Conservation (phyloP, 768 basidiomycete genomes). For the Mycena floridula region DNA sequence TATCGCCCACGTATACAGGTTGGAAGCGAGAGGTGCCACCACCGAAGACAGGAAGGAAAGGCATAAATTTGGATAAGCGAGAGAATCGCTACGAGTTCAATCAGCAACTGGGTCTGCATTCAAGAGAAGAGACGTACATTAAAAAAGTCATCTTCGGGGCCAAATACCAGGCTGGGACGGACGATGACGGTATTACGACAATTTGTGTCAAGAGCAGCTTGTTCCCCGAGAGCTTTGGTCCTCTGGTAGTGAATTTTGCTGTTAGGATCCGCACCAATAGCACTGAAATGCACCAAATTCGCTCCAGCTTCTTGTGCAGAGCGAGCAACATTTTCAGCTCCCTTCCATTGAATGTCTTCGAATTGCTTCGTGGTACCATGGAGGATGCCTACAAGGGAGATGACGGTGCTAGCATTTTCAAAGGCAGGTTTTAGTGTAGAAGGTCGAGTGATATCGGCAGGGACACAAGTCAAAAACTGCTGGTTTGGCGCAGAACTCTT, state of each 20-base stretch:
- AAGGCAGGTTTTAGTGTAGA: constrained; percentile 43
- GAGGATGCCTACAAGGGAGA: constrained; percentile 69
- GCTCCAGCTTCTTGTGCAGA: constrained; percentile 47
- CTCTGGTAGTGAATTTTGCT: constrained; percentile 55
- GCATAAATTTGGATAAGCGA: constrained; percentile 49
- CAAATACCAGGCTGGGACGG: constrained; percentile 70
- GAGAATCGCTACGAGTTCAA: constrained; percentile 48
- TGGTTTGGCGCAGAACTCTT: constrained; percentile 23
- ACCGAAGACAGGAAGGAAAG: constrained; percentile 73
- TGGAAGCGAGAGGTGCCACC: constrained; percentile 65
- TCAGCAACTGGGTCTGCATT: background rate
- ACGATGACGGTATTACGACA: constrained; percentile 54
- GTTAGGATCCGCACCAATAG: constrained; percentile 62
- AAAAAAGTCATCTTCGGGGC: constrained; percentile 73
- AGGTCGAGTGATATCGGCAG: constrained; percentile 51
- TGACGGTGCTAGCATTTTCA: constrained; percentile 46
- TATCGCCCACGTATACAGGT: constrained; percentile 67
- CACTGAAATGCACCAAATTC: constrained; percentile 61
- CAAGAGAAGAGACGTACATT: constrained; percentile 34
- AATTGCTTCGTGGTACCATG: constrained; percentile 51
- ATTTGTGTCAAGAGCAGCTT: constrained; percentile 36
- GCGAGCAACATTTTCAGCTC: constrained; percentile 59
- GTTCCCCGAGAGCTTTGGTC: constrained; percentile 61
- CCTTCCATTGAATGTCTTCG: constrained; percentile 55
- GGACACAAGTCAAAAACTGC: constrained; percentile 32